These are phyloP conservation scores for Lomentospora prolificans DNA, from an alignment of 2,329 filamentous ascomycete genomes.

Conservation along the genomic window DNA sequence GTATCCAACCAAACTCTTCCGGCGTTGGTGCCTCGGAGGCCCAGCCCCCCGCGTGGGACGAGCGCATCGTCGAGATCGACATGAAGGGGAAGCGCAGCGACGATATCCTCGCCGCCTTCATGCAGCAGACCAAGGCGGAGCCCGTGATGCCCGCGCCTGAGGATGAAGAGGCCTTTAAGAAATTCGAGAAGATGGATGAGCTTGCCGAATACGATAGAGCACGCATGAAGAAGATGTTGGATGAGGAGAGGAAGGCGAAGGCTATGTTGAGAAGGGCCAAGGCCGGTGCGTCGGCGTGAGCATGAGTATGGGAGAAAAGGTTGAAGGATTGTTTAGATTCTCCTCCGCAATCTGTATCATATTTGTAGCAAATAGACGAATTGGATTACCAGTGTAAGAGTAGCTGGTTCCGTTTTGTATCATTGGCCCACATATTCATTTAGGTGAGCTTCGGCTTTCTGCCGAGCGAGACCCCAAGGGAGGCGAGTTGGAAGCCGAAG, in stretches of 20 bases:
- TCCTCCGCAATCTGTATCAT: conserved; percentile 6
- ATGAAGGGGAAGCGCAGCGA: conserved; percentile 54
- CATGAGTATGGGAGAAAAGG: too few relatives aligned
- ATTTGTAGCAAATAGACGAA: too few relatives aligned
- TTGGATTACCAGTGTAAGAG: too few relatives aligned
- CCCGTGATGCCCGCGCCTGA: conserved; percentile 46
- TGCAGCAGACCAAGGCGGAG: conserved; percentile 52
- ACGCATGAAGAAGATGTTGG: conserved; percentile 39
- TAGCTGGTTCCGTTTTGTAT: too few relatives aligned
- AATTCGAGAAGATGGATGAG: conserved; percentile 43
- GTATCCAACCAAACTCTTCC: conserved; percentile 36
- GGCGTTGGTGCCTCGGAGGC: conserved; percentile 36
- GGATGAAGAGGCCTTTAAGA: conserved; percentile 47
- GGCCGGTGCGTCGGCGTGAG: conserved; percentile 20
- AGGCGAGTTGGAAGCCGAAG: too few relatives aligned
- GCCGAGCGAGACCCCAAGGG: too few relatives aligned
- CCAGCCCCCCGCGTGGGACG: conserved; percentile 34
- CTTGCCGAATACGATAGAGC: conserved; percentile 44
- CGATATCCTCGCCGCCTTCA: conserved; percentile 53
- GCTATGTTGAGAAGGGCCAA: conserved; percentile 33
- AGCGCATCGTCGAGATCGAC: conserved; percentile 45
- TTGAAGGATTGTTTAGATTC: conserved; percentile 1
- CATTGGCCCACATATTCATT: too few relatives aligned
- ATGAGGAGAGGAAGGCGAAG: conserved; percentile 52
- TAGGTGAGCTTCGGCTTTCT: too few relatives aligned